Conservation (phyloP, 805 yeast genomes). For the Pichia nakasei region DNA sequence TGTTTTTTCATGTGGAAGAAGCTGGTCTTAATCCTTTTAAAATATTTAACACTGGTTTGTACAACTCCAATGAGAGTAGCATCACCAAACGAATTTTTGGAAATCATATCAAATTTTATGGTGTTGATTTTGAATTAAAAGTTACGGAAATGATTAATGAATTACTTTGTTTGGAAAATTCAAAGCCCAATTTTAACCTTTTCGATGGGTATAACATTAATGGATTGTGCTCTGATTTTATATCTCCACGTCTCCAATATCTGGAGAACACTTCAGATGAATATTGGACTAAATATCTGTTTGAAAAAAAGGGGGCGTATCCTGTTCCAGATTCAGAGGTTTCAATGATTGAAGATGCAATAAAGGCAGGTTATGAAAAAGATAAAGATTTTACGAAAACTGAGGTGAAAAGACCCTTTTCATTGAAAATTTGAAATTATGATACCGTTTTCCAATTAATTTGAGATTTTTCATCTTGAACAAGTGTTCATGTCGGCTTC, state of each 20-base stretch:
- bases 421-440: no score
- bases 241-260: conserved; percentile 19
- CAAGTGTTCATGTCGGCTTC: no score
- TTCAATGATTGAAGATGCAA: background rate
- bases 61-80: conserved; percentile 18
- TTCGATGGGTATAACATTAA: conserved; percentile 15
- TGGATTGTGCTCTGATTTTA: conserved; percentile 19
- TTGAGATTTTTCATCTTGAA: no score
- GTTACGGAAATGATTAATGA: conserved; percentile 26
- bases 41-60: conserved; percentile 18
- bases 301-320: background rate
- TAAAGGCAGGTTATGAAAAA: background rate
- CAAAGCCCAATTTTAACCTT: background rate
- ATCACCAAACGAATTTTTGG: conserved; percentile 25
- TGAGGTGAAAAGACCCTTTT: background rate
- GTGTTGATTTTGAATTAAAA: conserved; percentile 24
- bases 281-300: background rate
- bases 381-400: background rate
- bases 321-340: background rate
- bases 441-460: no score
- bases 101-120: conserved; percentile 22
- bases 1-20: conserved; percentile 39
- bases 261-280: conserved; percentile 15
- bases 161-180: conserved; percentile 22
- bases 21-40: conserved; percentile 47